Evolutionary conservation across 805 yeast genomes (phyloP), one percentile per base, ranked within the genome.

Genomic region (Isabelozyma rhagii): DNA sequence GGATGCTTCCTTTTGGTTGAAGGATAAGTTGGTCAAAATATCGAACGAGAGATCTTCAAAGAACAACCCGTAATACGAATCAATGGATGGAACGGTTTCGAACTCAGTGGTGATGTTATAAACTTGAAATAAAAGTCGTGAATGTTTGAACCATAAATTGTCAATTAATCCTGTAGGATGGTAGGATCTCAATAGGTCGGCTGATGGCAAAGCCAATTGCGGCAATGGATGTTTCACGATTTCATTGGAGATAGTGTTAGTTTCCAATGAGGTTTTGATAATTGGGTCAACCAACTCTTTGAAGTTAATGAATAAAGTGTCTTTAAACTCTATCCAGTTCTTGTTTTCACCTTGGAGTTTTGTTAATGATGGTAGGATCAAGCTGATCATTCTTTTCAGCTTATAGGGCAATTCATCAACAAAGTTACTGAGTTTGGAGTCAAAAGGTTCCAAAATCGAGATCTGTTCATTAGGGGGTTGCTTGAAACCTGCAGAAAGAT

Each of bases 1-100:
- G 0, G 96, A 84, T 8, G 89, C 96, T 55, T 89, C 94, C 43
- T 81, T 82, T 61, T 96, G 85, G 69, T 94, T 94, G 75, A 89
- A 94, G 55, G 92, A 96, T 72, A 93, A 71, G 56, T 86, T 83
- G 52, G 86, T 83, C 47, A 92, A 80, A 31, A 88, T 69, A 66
- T 93, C 97, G 45, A 80, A 78, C 36, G 85, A 75, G 34, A 89
- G 71, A 62, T 94, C 98, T 54, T 89, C 81, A 56, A 91, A 74
- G 25, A 93, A 63, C 48, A 89, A 70, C 0, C 76, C 76, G 27
- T 61, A 51, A 56, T 70, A 72, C 1, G 71, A 59, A n/a, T 67
- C 67, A 44, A 72, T 66, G 3, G 62, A 43, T 1, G 79, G 79
- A 5, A 74, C 73, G 0, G 97, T 89, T 47, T 82, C 85, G 47